Base-by-base conservation (phyloP, 1,139 yeast species). In the Blastobotrys capitulatus region DNA sequence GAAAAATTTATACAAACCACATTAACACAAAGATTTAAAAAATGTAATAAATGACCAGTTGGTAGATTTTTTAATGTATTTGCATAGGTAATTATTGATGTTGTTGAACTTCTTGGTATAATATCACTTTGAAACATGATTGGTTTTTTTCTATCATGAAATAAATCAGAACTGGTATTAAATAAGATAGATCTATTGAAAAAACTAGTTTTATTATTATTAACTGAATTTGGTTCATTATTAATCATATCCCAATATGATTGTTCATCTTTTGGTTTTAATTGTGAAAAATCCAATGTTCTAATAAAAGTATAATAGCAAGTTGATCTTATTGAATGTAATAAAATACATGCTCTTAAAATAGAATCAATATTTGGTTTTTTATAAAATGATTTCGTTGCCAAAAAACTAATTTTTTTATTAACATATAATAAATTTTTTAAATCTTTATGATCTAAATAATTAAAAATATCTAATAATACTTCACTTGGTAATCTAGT, bases 211-310 rank as follows among this genome's bases (percentile, higher is more conserved):
- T n/a, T n/a, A n/a, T n/a, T n/a, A n/a, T n/a, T n/a, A n/a, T n/a
- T n/a, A n/a, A 26, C 29, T 26, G 29, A 6, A 6, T 10, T 10
- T 16, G 37, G 37, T 34, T n/a, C n/a, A 82, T 59, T 86, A 83
- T 95, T 95, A 86, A 64, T 87, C 96, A 61, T 95, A 75, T 96
- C 96, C 87, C 13, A 92, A 85, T 0, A 95, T 64, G 36, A 57
- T 49, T 13, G 10, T 10, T 64, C 67, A 70, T 16, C 67, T 54
- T 22, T 71, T 73, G 63, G 61, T 31, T 67, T 57, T 64, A 75
- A 55, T 7, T 68, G 66, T 0, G 89, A 81, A 26, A 87, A 65
- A 60, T 86, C 86, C 41, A 87, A 63, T 0, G 71, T 18, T 62
- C 61, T 0, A 90, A 90, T 44, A 83, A 73, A 4, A 70, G 70